phyloP scores from a whole-genome alignment of 1,139 yeast species.

The Kurtzmaniella quercitrusa region DNA sequence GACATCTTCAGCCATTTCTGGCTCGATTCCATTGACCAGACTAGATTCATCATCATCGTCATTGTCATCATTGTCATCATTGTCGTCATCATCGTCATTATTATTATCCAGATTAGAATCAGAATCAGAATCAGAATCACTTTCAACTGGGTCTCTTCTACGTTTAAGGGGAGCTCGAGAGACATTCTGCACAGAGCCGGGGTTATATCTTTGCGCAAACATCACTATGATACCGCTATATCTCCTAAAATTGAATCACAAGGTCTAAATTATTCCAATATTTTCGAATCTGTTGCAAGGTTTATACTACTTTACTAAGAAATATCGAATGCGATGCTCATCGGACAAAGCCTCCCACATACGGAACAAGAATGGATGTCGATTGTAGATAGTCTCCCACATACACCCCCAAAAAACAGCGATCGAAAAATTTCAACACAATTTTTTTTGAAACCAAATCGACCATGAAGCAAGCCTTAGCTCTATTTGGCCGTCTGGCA shows the following conservation, averaged over 20 bases:
- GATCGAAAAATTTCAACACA: too few species aligned
- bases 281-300: background rate
- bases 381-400: too few species aligned
- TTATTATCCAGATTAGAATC: conserved; percentile 12
- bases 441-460: background rate
- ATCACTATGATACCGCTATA: conserved; percentile 21
- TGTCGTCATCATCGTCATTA: conserved; percentile 11
- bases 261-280: too few species aligned
- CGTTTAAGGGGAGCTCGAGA: conserved; percentile 1
- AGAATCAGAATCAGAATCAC: conserved; percentile 1
- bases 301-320: background rate
- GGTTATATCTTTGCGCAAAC: conserved; percentile 67
- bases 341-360: background rate
- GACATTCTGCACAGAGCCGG: conserved; percentile 22
- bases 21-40: conserved; percentile 9
- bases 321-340: background rate
- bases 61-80: background rate
- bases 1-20: conserved; percentile 9
- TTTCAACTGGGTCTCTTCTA: conserved; percentile 3
- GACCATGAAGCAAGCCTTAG: conserved; percentile 55
- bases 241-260: too few species aligned
- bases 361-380: background rate
- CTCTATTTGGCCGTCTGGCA: conserved; percentile 62
- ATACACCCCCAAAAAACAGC: background rate
- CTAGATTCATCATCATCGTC: background rate